Conservation (phyloP, 2,329 filamentous ascomycete species). For the Aureobasidium sp. region DNA sequence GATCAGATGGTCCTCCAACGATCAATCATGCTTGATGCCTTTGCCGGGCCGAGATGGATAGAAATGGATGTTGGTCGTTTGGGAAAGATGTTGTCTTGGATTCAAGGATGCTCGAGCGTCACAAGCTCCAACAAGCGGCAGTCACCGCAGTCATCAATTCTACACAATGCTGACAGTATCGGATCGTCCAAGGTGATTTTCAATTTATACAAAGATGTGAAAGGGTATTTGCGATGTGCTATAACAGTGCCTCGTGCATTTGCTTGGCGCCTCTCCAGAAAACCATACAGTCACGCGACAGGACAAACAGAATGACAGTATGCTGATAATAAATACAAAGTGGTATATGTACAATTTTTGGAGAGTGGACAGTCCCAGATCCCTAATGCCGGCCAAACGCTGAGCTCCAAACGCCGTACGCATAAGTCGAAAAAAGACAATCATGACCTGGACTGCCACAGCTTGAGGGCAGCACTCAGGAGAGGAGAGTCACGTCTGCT, state of each 20-base stretch:
- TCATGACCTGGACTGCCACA: conserved; percentile 12
- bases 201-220: not conserved
- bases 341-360: conserved; percentile 9
- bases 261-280: not conserved
- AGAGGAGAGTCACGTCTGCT: not conserved
- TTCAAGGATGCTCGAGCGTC: not conserved
- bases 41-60: not conserved
- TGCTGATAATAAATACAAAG: not conserved
- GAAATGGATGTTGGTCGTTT: not conserved
- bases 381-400: not conserved
- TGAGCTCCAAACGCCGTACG: not conserved
- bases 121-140: not conserved
- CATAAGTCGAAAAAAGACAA: not conserved
- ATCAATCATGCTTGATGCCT: conserved; percentile 12
- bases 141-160: not conserved
- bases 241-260: not conserved
- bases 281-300: not conserved
- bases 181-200: not conserved
- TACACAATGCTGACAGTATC: not conserved
- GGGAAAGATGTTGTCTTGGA: not conserved
- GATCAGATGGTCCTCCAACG: not conserved
- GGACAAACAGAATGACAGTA: not conserved
- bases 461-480: not conserved
- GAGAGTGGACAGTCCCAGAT: not conserved
- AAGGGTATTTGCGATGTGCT: not conserved